phyloP scores from a whole-genome alignment of 345 rosid genomes.

The Salix koriyanagi region DNA sequence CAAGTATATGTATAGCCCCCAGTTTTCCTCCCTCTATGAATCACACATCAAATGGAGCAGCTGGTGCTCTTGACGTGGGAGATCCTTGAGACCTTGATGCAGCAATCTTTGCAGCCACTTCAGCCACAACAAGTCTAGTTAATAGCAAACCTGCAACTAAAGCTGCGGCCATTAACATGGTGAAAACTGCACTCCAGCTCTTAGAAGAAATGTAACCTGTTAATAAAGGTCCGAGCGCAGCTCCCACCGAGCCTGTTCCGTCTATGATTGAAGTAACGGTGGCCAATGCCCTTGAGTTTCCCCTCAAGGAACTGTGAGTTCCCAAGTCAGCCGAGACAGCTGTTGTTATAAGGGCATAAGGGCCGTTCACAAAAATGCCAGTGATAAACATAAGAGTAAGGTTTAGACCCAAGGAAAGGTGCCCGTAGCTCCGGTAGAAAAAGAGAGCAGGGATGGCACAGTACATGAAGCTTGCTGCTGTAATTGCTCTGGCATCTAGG shows the following conservation, averaged over 20 bases:
- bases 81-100: slow-evolving; percentile 37
- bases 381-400: slow-evolving; percentile 66
- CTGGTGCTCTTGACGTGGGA: slow-evolving; percentile 18
- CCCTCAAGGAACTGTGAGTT: slow-evolving; percentile 82
- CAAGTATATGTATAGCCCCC: neutral
- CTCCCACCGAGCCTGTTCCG: slow-evolving; percentile 97
- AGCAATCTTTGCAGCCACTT: slow-evolving; percentile 61
- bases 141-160: slow-evolving; percentile 70
- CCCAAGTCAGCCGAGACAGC: slow-evolving; percentile 96
- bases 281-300: slow-evolving; percentile 87
- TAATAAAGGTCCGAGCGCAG: slow-evolving; percentile 87
- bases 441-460: slow-evolving; percentile 84
- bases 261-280: slow-evolving; percentile 96
- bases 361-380: slow-evolving; percentile 90
- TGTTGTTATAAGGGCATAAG: slow-evolving; percentile 90
- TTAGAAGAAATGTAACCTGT: slow-evolving; percentile 81
- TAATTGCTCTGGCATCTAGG: slow-evolving; percentile 78
- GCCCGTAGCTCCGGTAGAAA: slow-evolving; percentile 79
- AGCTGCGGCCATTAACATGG: slow-evolving; percentile 92
- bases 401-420: slow-evolving; percentile 58
- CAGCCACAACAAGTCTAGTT: slow-evolving; percentile 72
- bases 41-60: slow-evolving; percentile 25
- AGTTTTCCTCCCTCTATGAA: neutral
- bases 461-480: slow-evolving; percentile 91
- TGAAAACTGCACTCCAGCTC: slow-evolving; percentile 88